phyloP scores from a whole-genome alignment of 495 filamentous ascomycete species.

The Xylaria telfairii region DNA sequence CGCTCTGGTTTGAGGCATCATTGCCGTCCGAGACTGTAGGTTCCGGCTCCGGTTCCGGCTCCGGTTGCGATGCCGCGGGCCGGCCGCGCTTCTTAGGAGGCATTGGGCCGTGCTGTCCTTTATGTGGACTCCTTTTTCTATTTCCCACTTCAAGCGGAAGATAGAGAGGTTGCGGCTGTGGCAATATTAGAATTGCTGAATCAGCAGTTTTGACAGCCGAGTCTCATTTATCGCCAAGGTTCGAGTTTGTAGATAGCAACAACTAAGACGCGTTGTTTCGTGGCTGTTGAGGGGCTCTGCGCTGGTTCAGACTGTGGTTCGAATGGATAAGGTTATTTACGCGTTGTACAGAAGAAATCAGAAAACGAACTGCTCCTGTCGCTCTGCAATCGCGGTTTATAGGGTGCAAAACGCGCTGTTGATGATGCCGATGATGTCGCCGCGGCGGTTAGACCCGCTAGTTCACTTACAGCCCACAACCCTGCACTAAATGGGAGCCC shows the following conservation, averaged over 20 bases:
- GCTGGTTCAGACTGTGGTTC: no score
- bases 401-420: background rate
- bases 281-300: background rate
- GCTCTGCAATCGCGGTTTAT: background rate
- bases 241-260: background rate
- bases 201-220: background rate
- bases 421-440: background rate
- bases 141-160: no score
- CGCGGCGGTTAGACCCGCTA: conserved; percentile 2
- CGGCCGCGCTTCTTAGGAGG: conserved; percentile 32
- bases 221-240: background rate
- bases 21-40: background rate
- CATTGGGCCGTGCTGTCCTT: conserved; percentile 22
- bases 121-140: background rate
- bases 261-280: conserved; percentile 11
- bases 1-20: background rate
- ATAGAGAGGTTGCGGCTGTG: background rate
- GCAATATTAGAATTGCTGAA: background rate
- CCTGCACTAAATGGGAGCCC: background rate
- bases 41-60: conserved; percentile 10
- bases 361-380: background rate
- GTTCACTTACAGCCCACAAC: background rate
- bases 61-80: background rate
- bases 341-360: background rate
- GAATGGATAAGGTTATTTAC: background rate